A percentile compares a stretch with the other conserved stretches of the same genome.
These are phyloP conservation scores for Trichosanthes truncata DNA, from an alignment of 306 rosid genomes.

Conservation along the genomic window DNA sequence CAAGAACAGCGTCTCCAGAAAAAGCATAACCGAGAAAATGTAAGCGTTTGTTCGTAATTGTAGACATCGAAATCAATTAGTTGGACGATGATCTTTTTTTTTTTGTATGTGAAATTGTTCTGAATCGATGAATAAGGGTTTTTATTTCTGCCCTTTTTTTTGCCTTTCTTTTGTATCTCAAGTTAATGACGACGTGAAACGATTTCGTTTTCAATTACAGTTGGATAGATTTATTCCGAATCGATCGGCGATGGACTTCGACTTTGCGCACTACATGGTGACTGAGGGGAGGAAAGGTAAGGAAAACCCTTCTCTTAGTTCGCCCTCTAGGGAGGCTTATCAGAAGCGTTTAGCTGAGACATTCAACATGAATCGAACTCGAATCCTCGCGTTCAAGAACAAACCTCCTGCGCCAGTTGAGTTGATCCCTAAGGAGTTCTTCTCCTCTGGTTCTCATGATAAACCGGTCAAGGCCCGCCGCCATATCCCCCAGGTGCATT, in stretches of 20 bases:
- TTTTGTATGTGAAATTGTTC: neutral
- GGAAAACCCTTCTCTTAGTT: constrained; percentile 44
- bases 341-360: constrained; percentile 47
- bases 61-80: neutral
- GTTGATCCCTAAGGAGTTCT: constrained; percentile 29
- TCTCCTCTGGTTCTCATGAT: constrained; percentile 21
- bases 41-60: neutral
- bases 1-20: constrained; percentile 26
- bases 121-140: neutral
- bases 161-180: neutral
- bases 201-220: constrained; percentile 6
- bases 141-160: neutral
- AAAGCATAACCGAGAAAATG: constrained; percentile 25
- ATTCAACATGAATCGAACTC: constrained; percentile 51
- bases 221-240: constrained; percentile 47
- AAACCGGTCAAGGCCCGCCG: constrained; percentile 36
- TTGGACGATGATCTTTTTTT: neutral
- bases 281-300: constrained; percentile 35
- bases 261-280: constrained; percentile 36
- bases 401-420: constrained; percentile 54
- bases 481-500: constrained; percentile 54
- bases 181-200: neutral
- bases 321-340: constrained; percentile 50
- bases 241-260: constrained; percentile 41
- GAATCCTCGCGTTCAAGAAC: constrained; percentile 76